Evolutionary conservation across 2,329 filamentous ascomycete species (phyloP), one percentile per base, ranked within the genome.

Genomic region (Xylariaceae sp.): DNA sequence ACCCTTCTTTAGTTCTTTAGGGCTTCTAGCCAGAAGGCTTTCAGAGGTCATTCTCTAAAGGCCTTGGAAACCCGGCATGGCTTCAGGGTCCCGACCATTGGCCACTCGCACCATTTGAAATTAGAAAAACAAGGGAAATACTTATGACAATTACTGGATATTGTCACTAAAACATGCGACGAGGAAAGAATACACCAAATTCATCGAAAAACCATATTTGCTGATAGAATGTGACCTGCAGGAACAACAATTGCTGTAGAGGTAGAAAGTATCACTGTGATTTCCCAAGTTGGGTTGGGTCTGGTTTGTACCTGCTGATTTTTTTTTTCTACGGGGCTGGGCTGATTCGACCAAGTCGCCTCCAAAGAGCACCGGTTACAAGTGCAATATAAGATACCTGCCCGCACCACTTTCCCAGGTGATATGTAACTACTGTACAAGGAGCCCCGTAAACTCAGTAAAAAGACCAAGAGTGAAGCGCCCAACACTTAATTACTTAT

Each of bases 21-120:
- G 40, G 48, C 54, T 41, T 49, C 48, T 44, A 56, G 57, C 46
- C 52, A 62, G 50, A 51, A 49, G 43, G 45, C 20, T 46, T 58
- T 58, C 56, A 32, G 40, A 63, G 54, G 62, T 65, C 54, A 23
- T 42, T 60, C 60, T 60, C 58, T 65, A 63, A 63, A 59, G 50
- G 20, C 44, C 21, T 41, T 41, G 40, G 20, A 20, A 55, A 23
- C 41, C 50, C 45, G 42, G 51, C 23, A 51, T 40, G 16, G 40
- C 45, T 37, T 43, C 45, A 57, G 53, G n/a, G 50, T 44, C 19
- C 21, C 23, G 20, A 50, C 20, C 29, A 23, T 10, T 10, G 37
- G n/a, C 7, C 41, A 42, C 21, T 40, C 20, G 18, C 60, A 56
- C 37, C 61, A 41, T 57, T 55, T 50, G 19, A 54, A 54, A 40